phyloP scores from a whole-genome alignment of 202 grass and related monocot genomes.

The Dendrocalamus latiflorus region DNA sequence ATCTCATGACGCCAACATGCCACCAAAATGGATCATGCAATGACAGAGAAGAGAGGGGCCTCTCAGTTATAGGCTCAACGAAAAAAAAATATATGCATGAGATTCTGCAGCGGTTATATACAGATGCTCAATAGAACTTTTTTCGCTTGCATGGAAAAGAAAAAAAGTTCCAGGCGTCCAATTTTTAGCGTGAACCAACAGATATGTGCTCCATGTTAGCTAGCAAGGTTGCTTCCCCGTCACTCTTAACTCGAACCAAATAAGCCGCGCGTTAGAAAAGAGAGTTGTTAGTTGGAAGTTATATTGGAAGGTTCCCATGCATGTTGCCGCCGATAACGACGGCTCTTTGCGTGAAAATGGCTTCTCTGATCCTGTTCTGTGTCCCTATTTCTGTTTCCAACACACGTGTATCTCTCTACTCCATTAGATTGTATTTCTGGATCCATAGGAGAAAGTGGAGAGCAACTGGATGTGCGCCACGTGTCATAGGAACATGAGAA shows the following conservation, averaged over 20 bases:
- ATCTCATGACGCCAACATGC: background rate
- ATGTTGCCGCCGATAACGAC: conserved; percentile 9
- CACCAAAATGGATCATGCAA: background rate
- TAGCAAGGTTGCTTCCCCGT: conserved; percentile 19
- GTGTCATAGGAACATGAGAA: no score
- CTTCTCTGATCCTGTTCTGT: no score
- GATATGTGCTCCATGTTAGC: background rate
- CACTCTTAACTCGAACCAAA: background rate
- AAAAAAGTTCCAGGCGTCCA: background rate
- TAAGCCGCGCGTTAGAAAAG: conserved; percentile 6
- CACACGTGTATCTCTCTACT: no score
- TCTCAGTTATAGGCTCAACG: no score
- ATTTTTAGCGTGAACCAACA: background rate
- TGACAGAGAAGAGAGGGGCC: background rate
- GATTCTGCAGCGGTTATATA: no score
- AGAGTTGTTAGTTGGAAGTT: background rate
- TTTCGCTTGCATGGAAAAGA: no score
- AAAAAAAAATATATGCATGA: no score
- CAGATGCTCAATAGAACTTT: no score
- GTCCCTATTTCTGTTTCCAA: no score
- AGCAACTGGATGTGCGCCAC: no score
- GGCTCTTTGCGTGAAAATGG: background rate
- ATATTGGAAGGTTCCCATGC: background rate
- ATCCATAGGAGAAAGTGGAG: no score
- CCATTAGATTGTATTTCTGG: no score